Conservation (phyloP, 2,329 filamentous ascomycete species). For the Fusarium continuum region DNA sequence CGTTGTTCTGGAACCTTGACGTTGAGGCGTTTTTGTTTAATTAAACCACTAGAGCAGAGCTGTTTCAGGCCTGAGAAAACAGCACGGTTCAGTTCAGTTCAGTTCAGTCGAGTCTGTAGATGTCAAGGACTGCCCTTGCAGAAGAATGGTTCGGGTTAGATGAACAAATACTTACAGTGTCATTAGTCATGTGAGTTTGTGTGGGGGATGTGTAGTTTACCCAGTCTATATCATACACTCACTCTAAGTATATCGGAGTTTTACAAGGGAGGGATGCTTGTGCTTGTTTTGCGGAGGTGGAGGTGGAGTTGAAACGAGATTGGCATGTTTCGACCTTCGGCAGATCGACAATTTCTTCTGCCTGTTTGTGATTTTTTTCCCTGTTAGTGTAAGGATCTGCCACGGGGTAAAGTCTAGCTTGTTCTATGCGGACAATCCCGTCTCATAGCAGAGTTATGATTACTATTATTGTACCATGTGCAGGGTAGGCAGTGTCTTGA, state of each 20-base stretch:
- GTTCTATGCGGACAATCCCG: background rate
- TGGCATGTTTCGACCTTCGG: constrained; percentile 13
- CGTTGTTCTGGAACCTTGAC: background rate
- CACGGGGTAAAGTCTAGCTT: background rate
- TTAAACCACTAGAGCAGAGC: constrained; percentile 4
- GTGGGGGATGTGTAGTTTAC: background rate
- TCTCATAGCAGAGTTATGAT: background rate
- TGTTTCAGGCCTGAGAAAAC: constrained; percentile 19
- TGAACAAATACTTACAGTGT: too few species aligned
- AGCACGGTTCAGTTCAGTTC: background rate
- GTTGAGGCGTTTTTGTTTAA: constrained; percentile 22
- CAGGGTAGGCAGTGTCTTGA: background rate
- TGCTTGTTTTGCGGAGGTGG: background rate
- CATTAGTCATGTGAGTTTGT: background rate
- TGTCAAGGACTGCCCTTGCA: constrained; percentile 9
- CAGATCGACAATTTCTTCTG: constrained; percentile 23
- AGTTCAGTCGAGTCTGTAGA: background rate
- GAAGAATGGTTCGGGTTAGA: background rate
- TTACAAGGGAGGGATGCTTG: background rate
- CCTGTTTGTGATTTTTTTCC: background rate
- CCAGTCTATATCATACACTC: background rate
- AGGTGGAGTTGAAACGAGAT: constrained; percentile 11
- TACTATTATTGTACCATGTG: background rate
- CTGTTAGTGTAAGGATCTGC: too few species aligned
- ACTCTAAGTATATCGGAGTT: background rate